Evolutionary conservation across 1,284 basidiomycete species (phyloP), one percentile per base, ranked within the genome.

Genomic region (Ceratobasidium sp.): DNA sequence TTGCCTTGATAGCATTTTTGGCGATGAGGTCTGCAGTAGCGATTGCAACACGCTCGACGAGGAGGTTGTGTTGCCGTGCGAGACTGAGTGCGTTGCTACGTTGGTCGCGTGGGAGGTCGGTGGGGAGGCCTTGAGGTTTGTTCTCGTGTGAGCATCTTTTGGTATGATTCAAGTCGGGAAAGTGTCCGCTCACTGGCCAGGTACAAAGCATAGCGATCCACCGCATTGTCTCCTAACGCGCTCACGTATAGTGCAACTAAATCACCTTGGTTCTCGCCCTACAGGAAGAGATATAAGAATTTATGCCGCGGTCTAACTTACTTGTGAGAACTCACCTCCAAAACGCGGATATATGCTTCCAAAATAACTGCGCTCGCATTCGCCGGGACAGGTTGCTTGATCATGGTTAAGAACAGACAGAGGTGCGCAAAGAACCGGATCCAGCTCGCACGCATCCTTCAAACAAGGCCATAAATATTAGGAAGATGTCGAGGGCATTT

Each of bases 191-290:
- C 64, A 82, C 83, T 79, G 33, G 92, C 88, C 38, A 99, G 84
- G 87, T 95, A 98, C 76, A 91, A 83, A 0, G 96, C 95, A 77
- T 98, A 99, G 56, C 94, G 91, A 77, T 95, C 91, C 59, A 96
- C 89, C 5, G 95, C 95, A 76, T 92, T 94, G 74, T 92, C 90
- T n/a, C 95, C 92, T 23, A 99, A 82, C 48, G 92, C 92, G 53
- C 92, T 89, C 0, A 95, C 94, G 79, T 99, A 99, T 84, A 97
- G 88, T 0, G 96, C 95, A 14, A 99, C 95, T 14, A 98, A 85
- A 56, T 91, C 86, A 40, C 92, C 86, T 78, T 96, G 88, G 6
- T 91, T 91, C n/a, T 90, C 89, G 64, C 83, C 82, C 86, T 93
- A 74, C 1, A 72, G 9, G 62, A 48, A n/a, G 18, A 8, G 11